phyloP scores from a whole-genome alignment of 495 filamentous ascomycete genomes.

The Collariella sp. region DNA sequence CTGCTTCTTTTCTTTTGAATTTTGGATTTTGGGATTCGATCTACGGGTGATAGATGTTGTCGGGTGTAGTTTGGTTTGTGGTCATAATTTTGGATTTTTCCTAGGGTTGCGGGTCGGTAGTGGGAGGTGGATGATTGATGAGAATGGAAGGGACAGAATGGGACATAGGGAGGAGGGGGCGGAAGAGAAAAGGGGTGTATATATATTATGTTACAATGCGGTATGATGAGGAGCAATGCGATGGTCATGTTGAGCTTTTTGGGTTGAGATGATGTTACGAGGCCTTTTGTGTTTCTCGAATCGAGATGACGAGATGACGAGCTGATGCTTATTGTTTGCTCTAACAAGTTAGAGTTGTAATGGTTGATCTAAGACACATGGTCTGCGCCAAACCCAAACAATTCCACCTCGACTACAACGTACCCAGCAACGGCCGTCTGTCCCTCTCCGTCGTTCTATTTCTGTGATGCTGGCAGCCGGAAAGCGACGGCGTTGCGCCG shows the following conservation, averaged over 20 bases:
- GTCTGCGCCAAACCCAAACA: too few relatives aligned
- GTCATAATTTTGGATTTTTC: neutral
- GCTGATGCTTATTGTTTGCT: too few relatives aligned
- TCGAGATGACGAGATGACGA: neutral
- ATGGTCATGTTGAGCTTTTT: neutral
- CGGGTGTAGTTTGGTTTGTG: neutral
- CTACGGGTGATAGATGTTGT: neutral
- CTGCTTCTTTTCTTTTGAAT: constrained; percentile 15
- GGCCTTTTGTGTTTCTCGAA: neutral
- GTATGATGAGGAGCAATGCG: neutral
- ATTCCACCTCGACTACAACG: too few relatives aligned
- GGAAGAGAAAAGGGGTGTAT: neutral
- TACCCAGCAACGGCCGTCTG: too few relatives aligned
- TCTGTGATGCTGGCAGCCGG: too few relatives aligned
- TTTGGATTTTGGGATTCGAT: neutral
- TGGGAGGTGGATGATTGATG: neutral
- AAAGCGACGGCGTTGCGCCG: neutral
- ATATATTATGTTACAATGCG: neutral
- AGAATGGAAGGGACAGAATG: neutral
- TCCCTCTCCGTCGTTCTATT: too few relatives aligned
- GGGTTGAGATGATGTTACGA: neutral
- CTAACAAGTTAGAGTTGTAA: too few relatives aligned
- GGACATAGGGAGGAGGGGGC: neutral
- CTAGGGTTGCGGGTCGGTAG: neutral
- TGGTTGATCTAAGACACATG: too few relatives aligned